Evolutionary conservation across 176 grass and related monocot species (phyloP).

Genomic region (Musa acuminata): DNA sequence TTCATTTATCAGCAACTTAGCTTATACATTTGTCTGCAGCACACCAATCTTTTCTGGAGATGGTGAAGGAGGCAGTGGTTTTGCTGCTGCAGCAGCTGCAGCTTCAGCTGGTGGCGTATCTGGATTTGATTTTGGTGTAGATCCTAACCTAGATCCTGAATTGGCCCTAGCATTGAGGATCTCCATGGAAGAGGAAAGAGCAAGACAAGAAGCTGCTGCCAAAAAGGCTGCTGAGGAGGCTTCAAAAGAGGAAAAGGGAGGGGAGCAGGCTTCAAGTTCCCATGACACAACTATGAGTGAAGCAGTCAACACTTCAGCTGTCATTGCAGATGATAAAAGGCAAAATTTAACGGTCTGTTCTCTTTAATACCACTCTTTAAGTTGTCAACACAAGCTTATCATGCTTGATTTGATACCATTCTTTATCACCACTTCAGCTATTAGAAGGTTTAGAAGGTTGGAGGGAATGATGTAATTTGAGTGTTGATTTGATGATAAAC

Average conservation of each 20-base stretch:
- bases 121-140: constrained; percentile 95
- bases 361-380: neutral
- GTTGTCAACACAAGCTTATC: neutral
- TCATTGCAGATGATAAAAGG: constrained; percentile 7
- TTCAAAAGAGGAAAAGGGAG: constrained; percentile 21
- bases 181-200: constrained; percentile 98
- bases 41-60: constrained; percentile 97
- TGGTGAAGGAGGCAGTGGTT: constrained; percentile 83
- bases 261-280: constrained; percentile 16
- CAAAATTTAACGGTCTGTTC: constrained; percentile 15
- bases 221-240: constrained; percentile 29
- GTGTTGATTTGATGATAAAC: neutral
- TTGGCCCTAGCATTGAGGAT: constrained; percentile 79
- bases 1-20: neutral
- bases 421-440: neutral
- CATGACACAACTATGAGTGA: constrained; percentile 23
- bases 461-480: neutral
- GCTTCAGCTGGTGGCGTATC: constrained; percentile 55
- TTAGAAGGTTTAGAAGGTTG: neutral
- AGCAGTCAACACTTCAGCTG: constrained; percentile 1
- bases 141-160: constrained; percentile 94
- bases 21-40: constrained; percentile 23
- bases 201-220: constrained; percentile 76
- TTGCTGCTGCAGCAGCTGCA: constrained; percentile 90
- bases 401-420: no score